These are phyloP conservation scores for Aspergillus texensis DNA, from an alignment of 2,329 filamentous ascomycete species.

Conservation along the genomic window DNA sequence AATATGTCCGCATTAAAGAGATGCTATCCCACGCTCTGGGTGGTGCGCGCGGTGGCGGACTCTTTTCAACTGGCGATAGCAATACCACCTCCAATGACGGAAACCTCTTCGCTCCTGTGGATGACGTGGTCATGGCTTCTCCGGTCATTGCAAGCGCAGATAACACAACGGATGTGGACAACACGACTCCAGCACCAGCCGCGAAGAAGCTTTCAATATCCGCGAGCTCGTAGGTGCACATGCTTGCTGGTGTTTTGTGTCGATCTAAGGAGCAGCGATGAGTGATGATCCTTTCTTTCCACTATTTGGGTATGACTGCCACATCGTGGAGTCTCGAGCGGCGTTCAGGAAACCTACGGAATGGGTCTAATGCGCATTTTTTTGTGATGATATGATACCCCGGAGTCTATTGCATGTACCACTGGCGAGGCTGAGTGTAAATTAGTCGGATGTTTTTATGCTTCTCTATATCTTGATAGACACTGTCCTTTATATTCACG, in stretches of 20 bases:
- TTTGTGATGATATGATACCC: constrained; percentile 13
- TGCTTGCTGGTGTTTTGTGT: neutral
- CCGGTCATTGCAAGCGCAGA: constrained; percentile 26
- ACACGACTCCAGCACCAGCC: constrained; percentile 24
- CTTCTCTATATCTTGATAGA: neutral
- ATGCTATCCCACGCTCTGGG: constrained; percentile 63
- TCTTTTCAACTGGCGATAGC: constrained; percentile 46
- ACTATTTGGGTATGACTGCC: constrained; percentile 10
- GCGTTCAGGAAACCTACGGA: neutral
- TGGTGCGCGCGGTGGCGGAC: constrained; percentile 48
- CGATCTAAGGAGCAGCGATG: constrained; percentile 3
- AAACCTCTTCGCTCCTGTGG: constrained; percentile 37
- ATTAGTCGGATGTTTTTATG: neutral
- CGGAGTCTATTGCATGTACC: constrained; percentile 4
- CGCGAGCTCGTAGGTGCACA: constrained; percentile 2
- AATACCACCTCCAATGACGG: constrained; percentile 30
- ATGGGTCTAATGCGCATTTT: neutral
- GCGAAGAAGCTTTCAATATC: constrained; percentile 28
- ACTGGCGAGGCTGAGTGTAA: neutral
- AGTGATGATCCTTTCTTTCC: constrained; percentile 12
- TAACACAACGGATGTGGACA: constrained; percentile 28
- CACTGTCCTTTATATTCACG: neutral
- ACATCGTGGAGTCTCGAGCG: constrained; percentile 2
- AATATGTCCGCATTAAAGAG: constrained; percentile 65
- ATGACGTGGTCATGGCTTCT: constrained; percentile 28